A percentile compares a stretch with the other conserved stretches of the same genome.
phyloP scores from a whole-genome alignment of 2,329 filamentous ascomycete species.

The Fusarium buxicola region DNA sequence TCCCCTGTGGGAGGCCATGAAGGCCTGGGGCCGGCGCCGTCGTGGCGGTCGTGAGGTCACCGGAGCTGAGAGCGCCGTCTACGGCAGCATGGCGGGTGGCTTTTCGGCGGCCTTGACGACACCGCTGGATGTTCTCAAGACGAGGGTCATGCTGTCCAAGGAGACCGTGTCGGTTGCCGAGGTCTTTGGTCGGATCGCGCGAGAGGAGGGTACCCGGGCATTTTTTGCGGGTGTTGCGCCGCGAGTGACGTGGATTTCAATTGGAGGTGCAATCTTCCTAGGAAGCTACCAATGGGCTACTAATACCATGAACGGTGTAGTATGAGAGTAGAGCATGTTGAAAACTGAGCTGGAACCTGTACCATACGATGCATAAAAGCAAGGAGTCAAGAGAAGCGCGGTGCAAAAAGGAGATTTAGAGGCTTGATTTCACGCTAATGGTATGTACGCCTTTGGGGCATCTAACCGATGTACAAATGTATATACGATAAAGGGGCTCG shows the following conservation, averaged over 20 bases:
- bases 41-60: conserved; percentile 62
- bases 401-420: conserved; percentile 14
- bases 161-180: conserved; percentile 69
- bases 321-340: conserved; percentile 17
- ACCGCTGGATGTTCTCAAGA: conserved; percentile 96
- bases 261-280: conserved; percentile 92
- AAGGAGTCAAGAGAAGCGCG: conserved; percentile 24
- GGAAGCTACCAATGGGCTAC: conserved; percentile 92
- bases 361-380: conserved; percentile 32
- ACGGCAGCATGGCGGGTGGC: conserved; percentile 85
- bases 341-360: conserved; percentile 26
- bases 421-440: conserved; percentile 40
- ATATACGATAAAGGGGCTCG: conserved; percentile 38
- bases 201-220: conserved; percentile 71
- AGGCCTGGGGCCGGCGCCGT: conserved; percentile 71
- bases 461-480: conserved; percentile 43
- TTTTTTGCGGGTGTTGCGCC: conserved; percentile 85
- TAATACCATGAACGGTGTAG: conserved; percentile 69
- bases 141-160: conserved; percentile 89
- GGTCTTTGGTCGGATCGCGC: conserved; percentile 74
- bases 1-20: conserved; percentile 94
- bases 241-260: conserved; percentile 92
- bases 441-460: conserved; percentile 39
- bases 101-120: conserved; percentile 91
- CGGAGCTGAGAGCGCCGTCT: conserved; percentile 83